Conservation (phyloP, 352 stramenopile genomes). For the Halophytophthora batemanensis region DNA sequence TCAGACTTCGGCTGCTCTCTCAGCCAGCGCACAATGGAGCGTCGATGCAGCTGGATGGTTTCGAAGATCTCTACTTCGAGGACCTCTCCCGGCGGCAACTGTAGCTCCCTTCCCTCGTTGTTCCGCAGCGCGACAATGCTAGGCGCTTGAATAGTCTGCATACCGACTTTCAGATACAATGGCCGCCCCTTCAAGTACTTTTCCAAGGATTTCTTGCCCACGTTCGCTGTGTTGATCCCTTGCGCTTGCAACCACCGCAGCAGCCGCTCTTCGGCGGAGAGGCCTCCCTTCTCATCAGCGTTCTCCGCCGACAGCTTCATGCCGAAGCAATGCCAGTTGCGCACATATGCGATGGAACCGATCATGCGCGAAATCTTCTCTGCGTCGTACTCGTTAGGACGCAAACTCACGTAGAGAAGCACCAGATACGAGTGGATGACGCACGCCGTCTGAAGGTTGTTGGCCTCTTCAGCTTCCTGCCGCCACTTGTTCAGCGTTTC, state of each 20-base stretch:
- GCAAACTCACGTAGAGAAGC: slow-evolving; percentile 69
- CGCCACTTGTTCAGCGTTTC: slow-evolving; percentile 78
- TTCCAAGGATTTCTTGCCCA: slow-evolving; percentile 72
- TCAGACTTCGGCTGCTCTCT: slow-evolving; percentile 21
- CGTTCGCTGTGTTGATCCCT: slow-evolving; percentile 86
- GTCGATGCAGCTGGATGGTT: slow-evolving; percentile 79
- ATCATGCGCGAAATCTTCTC: slow-evolving; percentile 70
- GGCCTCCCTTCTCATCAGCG: slow-evolving; percentile 31
- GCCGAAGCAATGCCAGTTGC: slow-evolving; percentile 91
- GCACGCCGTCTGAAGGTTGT: slow-evolving; percentile 79
- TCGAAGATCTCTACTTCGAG: slow-evolving; percentile 87
- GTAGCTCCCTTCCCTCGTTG: slow-evolving; percentile 50
- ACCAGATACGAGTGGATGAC: slow-evolving; percentile 85
- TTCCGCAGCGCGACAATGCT: slow-evolving; percentile 69
- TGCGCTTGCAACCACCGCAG: slow-evolving; percentile 88
- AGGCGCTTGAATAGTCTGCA: slow-evolving; percentile 85
- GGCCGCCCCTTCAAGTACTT: slow-evolving; percentile 86
- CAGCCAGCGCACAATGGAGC: slow-evolving; percentile 72
- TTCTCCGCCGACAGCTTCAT: slow-evolving; percentile 72
- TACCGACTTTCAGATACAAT: slow-evolving; percentile 85
- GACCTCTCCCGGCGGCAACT: slow-evolving; percentile 77
- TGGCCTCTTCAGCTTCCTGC: slow-evolving; percentile 57
- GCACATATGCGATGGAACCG: slow-evolving; percentile 82
- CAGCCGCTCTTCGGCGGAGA: slow-evolving; percentile 74
- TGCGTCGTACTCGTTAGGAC: slow-evolving; percentile 59